Base-by-base conservation (phyloP, 23 red algal species). In the Gracilariopsis chorda region DNA sequence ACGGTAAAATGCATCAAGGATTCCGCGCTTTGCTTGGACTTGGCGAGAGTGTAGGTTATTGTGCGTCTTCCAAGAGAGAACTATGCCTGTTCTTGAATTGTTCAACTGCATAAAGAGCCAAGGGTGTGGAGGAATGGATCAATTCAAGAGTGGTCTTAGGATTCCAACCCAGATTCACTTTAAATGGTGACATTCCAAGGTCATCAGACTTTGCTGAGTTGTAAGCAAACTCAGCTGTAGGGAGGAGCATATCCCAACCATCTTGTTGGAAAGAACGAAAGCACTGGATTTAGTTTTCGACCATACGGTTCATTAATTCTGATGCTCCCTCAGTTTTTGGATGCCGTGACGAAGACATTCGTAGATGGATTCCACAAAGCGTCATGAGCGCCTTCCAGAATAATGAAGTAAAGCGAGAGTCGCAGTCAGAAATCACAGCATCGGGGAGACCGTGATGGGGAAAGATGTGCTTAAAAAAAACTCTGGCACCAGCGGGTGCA, bases 231-330 rank as follows among this genome's bases (percentile, higher is more conserved):
- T 57, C 76, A 20, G 16, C 76, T 12, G 44, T 21, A 24, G 24
- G 33, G 8, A 58, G 76, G 0, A 80, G 49, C 13, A n/a, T n/a
- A 34, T 80, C 76, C 76, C 76, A 80, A 28, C 44, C 34, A 51
- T 51, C 39, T 49, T 80, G 51, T 57, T 80, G 44, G 46, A 52
- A 34, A 0, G 48, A 23, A 29, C 76, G 55, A 37, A 52, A 80
- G 44, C 76, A 80, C 0, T 0, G 76, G 21, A 80, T 28, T 23
- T 80, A 80, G 13, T 80, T 80, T 55, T 80, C 49, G 46, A 80
- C n/a, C 44, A 80, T 57, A 8, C 45, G 44, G 45, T 80, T 80
- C 76, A 80, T 80, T 27, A 80, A 34, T 57, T 80, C 11, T 27
- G 76, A 80, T 37, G 76, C 20, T 8, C 76, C 45, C 48, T 80